A percentile compares a stretch with the other conserved stretches of the same genome.
Conservation (phyloP, 441 rosid species). For the Gossypium schwendimanii region DNA sequence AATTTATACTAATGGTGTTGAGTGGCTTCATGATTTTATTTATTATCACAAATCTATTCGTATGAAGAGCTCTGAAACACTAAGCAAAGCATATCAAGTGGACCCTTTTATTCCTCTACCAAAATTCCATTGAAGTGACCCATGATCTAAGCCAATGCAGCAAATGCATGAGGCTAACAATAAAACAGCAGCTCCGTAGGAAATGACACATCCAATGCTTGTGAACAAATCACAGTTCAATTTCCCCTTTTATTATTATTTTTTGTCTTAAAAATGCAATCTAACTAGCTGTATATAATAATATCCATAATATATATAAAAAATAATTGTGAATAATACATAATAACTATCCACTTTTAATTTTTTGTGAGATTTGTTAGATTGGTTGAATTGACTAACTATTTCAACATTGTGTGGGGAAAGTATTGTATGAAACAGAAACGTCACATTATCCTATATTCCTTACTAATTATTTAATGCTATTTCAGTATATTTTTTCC, state of each 20-base stretch:
- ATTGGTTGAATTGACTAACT: too few relatives aligned
- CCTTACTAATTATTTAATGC: too few relatives aligned
- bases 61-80: constrained; percentile 5
- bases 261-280: background rate
- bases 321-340: background rate
- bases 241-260: background rate
- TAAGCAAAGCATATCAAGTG: background rate
- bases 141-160: background rate
- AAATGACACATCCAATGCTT: background rate
- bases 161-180: background rate
- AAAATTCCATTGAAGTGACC: background rate
- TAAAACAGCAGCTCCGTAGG: too few relatives aligned
- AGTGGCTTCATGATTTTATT: constrained; percentile 15
- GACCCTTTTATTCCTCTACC: background rate
- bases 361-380: too few relatives aligned
- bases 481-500: too few relatives aligned
- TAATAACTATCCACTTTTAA: background rate
- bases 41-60: constrained; percentile 1
- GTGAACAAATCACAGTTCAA: background rate
- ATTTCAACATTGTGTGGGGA: too few relatives aligned
- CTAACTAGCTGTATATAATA: background rate
- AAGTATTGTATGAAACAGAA: too few relatives aligned
- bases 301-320: too few relatives aligned
- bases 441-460: too few relatives aligned
- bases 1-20: constrained; percentile 9